These are phyloP conservation scores for Peniophora sp. DNA, from an alignment of 1,284 basidiomycete genomes.

Conservation along the genomic window DNA sequence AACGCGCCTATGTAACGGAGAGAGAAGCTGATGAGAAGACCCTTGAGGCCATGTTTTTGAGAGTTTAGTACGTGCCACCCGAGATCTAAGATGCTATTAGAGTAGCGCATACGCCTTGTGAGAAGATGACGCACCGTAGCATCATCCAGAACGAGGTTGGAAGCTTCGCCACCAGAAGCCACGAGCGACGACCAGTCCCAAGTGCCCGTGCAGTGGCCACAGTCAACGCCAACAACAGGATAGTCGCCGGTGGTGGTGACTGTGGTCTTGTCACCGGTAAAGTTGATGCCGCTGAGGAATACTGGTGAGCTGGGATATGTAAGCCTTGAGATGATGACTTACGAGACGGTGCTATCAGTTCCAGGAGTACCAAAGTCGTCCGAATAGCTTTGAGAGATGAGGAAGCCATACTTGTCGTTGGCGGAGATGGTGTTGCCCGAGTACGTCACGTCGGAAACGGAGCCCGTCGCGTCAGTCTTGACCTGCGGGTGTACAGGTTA, in stretches of 20 bases:
- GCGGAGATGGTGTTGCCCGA: conserved; percentile 21
- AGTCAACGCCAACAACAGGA: conserved; percentile 24
- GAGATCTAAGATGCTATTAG: too few species aligned
- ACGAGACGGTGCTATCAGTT: conserved; percentile 22
- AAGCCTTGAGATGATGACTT: not conserved
- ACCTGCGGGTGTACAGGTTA: too few species aligned
- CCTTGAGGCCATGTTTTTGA: too few species aligned
- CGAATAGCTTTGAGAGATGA: conserved; percentile 34
- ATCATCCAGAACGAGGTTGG: too few species aligned
- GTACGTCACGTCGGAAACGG: conserved; percentile 31
- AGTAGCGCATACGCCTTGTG: too few species aligned
- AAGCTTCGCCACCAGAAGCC: conserved; percentile 31
- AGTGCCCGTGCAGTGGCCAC: conserved; percentile 24
- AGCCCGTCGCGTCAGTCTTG: too few species aligned
- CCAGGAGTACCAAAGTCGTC: conserved; percentile 30
- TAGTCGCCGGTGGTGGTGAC: conserved; percentile 18
- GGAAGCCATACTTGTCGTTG: conserved; percentile 24
- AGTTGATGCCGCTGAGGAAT: conserved; percentile 20
- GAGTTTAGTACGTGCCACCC: too few species aligned
- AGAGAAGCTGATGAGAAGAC: too few species aligned
- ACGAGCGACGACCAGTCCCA: conserved; percentile 47
- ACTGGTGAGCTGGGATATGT: not conserved
- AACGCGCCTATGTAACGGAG: too few species aligned
- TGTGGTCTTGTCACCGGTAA: conserved; percentile 16
- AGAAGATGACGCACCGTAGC: too few species aligned